phyloP scores from a whole-genome alignment of 192 early-diverging fungal species.

The Cetraspora pellucida region DNA sequence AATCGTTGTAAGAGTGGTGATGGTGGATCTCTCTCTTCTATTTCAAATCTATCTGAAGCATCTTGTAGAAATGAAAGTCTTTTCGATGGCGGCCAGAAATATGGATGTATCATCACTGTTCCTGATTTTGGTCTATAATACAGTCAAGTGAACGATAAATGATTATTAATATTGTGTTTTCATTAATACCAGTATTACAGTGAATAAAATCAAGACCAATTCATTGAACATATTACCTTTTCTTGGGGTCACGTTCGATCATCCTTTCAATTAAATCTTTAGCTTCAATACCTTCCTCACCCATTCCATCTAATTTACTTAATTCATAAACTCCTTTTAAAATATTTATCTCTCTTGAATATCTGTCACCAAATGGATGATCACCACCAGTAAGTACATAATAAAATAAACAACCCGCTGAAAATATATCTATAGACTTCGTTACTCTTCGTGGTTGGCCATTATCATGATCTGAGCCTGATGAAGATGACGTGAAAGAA shows the following conservation, averaged over 20 bases:
- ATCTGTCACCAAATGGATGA: constrained; percentile 95
- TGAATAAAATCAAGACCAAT: not conserved
- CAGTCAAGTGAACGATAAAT: not conserved
- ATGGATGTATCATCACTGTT: constrained; percentile 85
- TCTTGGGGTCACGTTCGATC: constrained; percentile 75
- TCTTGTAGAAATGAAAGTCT: constrained; percentile 91
- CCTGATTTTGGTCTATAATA: constrained; percentile 72
- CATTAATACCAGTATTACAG: constrained; percentile 12
- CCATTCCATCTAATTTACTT: constrained; percentile 67
- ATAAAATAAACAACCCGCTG: constrained; percentile 93
- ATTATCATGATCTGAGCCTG: constrained; percentile 39
- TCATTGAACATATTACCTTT: constrained; percentile 49
- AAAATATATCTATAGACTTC: constrained; percentile 92
- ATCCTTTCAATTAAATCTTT: constrained; percentile 90
- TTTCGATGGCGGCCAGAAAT: constrained; percentile 88
- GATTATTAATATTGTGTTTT: not conserved
- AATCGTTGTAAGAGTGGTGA: constrained; percentile 66
- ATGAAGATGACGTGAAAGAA: constrained; percentile 39
- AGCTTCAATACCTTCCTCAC: constrained; percentile 77
- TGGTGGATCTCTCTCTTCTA: constrained; percentile 76
- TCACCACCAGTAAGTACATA: constrained; percentile 87
- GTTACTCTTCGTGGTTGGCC: constrained; percentile 63
- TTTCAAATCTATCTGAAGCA: constrained; percentile 92
- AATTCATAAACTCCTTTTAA: constrained; percentile 74
- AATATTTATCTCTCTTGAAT: constrained; percentile 89